phyloP scores from a whole-genome alignment of 2,329 filamentous ascomycete species.

The Dothidotthia symphoricarpi region DNA sequence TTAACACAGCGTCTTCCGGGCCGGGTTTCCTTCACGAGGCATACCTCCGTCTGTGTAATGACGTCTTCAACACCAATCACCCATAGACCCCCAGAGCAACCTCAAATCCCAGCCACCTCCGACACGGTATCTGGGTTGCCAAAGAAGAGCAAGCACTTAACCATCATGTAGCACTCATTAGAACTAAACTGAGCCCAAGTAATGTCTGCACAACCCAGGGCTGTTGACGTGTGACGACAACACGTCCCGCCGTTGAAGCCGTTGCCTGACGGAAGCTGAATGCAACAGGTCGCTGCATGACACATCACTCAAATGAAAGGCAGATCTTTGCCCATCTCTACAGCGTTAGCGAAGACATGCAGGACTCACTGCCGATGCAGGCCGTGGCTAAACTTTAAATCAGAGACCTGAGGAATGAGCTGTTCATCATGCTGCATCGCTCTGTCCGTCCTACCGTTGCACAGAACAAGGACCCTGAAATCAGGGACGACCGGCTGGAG shows the following conservation, averaged over 20 bases:
- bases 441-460: conserved; percentile 6
- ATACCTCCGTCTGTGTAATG: conserved; percentile 24
- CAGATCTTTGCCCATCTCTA: not conserved
- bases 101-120: conserved; percentile 17
- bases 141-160: conserved; percentile 1
- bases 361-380: no score
- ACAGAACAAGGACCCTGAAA: conserved; percentile 18
- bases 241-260: conserved; percentile 21
- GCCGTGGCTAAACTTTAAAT: not conserved
- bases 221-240: conserved; percentile 23
- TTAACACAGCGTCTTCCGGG: no score
- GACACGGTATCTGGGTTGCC: conserved; percentile 7
- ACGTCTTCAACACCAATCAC: conserved; percentile 33
- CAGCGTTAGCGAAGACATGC: not conserved
- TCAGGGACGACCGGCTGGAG: conserved; percentile 13
- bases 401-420: not conserved
- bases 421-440: not conserved
- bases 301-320: not conserved
- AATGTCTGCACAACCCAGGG: conserved; percentile 15
- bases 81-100: conserved; percentile 26
- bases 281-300: conserved; percentile 17
- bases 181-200: conserved; percentile 19
- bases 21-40: not conserved
- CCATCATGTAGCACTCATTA: no score
- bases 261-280: conserved; percentile 18